Percentiles rank a stretch among this genome's conserved stretches.
Conservation (phyloP, 257 asterid genomes). For the Solanum megistacrolobum region DNA sequence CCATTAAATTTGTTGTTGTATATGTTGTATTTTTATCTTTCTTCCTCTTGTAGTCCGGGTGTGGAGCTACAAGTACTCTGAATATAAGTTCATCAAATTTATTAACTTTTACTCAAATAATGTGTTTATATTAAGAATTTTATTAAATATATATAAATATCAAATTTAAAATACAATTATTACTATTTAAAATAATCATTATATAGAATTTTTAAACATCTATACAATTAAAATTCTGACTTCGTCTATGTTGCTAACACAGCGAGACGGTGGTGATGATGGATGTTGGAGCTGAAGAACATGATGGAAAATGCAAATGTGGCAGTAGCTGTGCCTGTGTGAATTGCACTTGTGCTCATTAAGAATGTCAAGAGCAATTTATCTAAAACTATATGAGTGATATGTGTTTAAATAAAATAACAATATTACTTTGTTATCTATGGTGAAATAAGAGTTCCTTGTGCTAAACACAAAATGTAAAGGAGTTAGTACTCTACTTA, state of each 20-base stretch:
- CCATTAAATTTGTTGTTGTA: neutral
- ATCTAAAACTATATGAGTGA: neutral
- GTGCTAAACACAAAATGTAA: neutral
- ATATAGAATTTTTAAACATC: too few species aligned
- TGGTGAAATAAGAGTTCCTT: neutral
- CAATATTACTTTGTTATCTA: neutral
- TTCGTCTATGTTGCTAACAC: slow-evolving; percentile 20
- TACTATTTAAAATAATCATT: too few species aligned
- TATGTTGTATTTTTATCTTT: too few species aligned
- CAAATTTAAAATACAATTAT: too few species aligned
- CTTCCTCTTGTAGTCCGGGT: too few species aligned
- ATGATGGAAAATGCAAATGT: slow-evolving; percentile 59
- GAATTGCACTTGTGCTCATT: slow-evolving; percentile 50
- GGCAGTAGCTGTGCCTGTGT: slow-evolving; percentile 52
- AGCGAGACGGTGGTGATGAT: slow-evolving; percentile 20
- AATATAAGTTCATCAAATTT: too few species aligned
- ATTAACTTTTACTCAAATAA: too few species aligned
- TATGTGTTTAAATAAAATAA: neutral
- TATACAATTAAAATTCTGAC: too few species aligned
- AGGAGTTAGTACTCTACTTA: neutral
- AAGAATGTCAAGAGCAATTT: neutral
- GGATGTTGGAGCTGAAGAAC: slow-evolving; percentile 36
- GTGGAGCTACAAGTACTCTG: too few species aligned
- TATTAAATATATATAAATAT: too few species aligned
- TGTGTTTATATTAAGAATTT: too few species aligned